Base-by-base conservation (phyloP, 2,329 filamentous ascomycete genomes). In the Alternaria arborescens region DNA sequence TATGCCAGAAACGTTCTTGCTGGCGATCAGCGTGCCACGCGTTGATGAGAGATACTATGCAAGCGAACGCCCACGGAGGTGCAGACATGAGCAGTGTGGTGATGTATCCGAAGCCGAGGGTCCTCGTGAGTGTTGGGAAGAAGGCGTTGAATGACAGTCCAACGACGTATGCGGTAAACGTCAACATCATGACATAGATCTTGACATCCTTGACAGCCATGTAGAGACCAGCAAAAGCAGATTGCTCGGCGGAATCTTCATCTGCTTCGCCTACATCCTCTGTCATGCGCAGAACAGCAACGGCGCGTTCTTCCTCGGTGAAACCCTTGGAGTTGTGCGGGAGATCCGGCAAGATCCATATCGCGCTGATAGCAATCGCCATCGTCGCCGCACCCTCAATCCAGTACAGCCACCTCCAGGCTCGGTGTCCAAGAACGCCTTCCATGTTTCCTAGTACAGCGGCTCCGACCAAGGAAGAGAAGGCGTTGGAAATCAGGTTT, bases 161-260 rank as follows among this genome's bases (percentile, higher is more conserved):
- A 6, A 88, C 81, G 8, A 88, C 86, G 62, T 88, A 88, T 4
- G 86, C 85, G 3, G 85, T 86, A 58, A 88, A 85, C 1, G 86
- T 86, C 7, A 89, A 56, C 82, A 88, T 88, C 84, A 89, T 85
- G 61, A 89, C 69, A 69, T 88, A 89, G 62, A 88, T 86, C 79
- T 89, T 89, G 64, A 78, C 16, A 62, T 89, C 88, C 73, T 85
- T 87, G 51, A 88, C 70, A 0, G 86, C 85, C 83, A 89, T 86
- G 53, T 84, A 78, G 30, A 88, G 73, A 10, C 87, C 87, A 8
- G 82, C 81, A 61, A 86, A 84, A 2, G 80, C 70, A 3, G 82
- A 82, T 66, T 86, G 81, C n/a, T 82, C 80, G 1, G 79, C 69
- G 0, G 70, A 70, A 32, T 78, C 75, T 28, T 70, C 64, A 5